Evolutionary conservation across 140 eudicot genomes (phyloP).

Genomic region (Anethum foeniculum): DNA sequence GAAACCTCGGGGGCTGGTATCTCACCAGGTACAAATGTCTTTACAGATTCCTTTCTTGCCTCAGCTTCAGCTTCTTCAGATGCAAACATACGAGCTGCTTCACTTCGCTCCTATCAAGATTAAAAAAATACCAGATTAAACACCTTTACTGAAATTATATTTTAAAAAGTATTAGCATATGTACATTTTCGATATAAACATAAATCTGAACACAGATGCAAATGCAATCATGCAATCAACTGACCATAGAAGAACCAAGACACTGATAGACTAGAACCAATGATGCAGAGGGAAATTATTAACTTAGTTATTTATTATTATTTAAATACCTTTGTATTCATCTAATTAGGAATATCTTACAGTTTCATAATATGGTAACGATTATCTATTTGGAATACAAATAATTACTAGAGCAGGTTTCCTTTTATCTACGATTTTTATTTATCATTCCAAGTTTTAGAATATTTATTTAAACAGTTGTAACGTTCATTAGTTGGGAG

Average conservation of each 20-base stretch:
- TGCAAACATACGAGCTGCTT: constrained; percentile 68
- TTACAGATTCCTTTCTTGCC: constrained; percentile 61
- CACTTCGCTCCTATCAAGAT: constrained; percentile 61
- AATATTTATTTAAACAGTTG: neutral
- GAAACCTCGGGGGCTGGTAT: constrained; percentile 48
- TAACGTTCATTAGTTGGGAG: neutral
- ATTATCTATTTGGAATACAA: neutral
- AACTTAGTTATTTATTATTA: neutral
- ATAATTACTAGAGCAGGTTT: neutral
- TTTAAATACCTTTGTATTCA: neutral
- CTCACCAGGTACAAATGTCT: constrained; percentile 81
- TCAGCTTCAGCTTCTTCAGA: constrained; percentile 93
- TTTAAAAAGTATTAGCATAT: neutral
- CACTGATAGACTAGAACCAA: neutral
- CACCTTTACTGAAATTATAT: neutral
- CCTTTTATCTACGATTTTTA: neutral
- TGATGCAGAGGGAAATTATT: neutral
- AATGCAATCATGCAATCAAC: neutral
- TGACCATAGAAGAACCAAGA: neutral
- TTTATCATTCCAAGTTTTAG: neutral
- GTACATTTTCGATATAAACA: neutral
- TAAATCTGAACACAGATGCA: neutral
- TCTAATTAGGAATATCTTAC: neutral
- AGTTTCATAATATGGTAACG: neutral
- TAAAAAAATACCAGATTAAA: constrained; percentile 6